These are phyloP conservation scores for Arthrobotrys iridis DNA, from an alignment of 2,329 filamentous ascomycete species.

Conservation along the genomic window DNA sequence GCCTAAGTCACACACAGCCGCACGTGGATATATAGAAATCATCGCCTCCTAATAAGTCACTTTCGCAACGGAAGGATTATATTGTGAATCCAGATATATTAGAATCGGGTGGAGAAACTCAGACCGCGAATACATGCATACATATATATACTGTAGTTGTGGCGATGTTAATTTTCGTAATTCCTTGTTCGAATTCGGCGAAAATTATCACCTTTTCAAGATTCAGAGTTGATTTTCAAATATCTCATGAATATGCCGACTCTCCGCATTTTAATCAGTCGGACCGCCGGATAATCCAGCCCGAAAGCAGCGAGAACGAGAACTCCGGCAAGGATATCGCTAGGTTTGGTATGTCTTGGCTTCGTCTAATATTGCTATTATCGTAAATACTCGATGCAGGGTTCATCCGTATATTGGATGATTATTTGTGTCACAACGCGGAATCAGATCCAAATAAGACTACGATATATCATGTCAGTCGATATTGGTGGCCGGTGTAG, in stretches of 20 bases:
- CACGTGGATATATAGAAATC: conserved; percentile 4
- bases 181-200: background rate
- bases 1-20: background rate
- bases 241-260: background rate
- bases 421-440: background rate
- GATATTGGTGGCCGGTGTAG: background rate
- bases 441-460: background rate
- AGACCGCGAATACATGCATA: background rate
- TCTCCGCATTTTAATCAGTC: background rate
- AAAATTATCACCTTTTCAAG: background rate
- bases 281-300: conserved; percentile 8
- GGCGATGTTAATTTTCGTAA: background rate
- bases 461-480: background rate
- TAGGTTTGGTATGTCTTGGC: background rate
- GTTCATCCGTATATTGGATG: background rate
- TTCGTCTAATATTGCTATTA: conserved; percentile 18
- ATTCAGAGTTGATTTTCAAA: background rate
- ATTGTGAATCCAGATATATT: too few relatives aligned
- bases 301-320: conserved; percentile 15
- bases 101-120: background rate
- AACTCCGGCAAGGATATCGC: background rate
- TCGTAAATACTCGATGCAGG: background rate
- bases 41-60: background rate
- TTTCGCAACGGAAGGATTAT: background rate
- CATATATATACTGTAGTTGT: background rate